These are phyloP conservation scores for Cryptococcus hybrid DNA, from an alignment of 1,284 basidiomycete genomes.

Conservation along the genomic window DNA sequence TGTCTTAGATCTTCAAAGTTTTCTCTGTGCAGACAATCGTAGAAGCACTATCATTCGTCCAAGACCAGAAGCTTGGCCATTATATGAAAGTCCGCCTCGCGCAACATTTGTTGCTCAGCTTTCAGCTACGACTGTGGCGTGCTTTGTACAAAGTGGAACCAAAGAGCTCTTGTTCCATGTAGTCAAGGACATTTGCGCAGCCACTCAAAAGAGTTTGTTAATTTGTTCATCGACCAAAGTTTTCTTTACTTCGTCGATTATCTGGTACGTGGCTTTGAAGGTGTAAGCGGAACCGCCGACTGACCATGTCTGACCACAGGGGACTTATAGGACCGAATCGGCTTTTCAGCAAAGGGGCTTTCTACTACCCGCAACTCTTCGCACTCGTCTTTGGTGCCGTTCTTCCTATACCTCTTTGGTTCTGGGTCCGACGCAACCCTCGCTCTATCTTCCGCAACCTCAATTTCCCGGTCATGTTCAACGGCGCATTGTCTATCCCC, in stretches of 20 bases:
- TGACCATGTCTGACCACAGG: constrained; percentile 53
- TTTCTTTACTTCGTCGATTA: constrained; percentile 81
- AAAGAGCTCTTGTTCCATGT: constrained; percentile 78
- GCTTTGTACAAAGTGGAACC: constrained; percentile 81
- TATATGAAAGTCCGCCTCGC: constrained; percentile 93
- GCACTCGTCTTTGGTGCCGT: constrained; percentile 74
- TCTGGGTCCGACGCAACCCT: constrained; percentile 63
- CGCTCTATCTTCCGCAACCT: constrained; percentile 61
- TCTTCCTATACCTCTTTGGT: constrained; percentile 80
- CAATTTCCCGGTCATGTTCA: constrained; percentile 79
- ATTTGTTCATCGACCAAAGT: constrained; percentile 84
- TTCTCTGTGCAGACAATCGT: constrained; percentile 79
- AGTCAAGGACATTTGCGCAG: constrained; percentile 73
- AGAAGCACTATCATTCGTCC: constrained; percentile 74
- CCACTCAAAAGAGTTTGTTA: constrained; percentile 64
- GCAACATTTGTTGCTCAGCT: constrained; percentile 83
- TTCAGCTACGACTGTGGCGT: constrained; percentile 66
- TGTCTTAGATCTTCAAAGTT: constrained; percentile 71
- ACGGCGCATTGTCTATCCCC: constrained; percentile 73
- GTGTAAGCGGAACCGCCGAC: constrained; percentile 11
- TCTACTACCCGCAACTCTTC: constrained; percentile 81
- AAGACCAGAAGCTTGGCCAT: constrained; percentile 93
- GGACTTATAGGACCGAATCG: constrained; percentile 83
- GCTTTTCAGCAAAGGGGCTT: constrained; percentile 69
- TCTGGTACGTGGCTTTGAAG: constrained; percentile 62